Evolutionary conservation across 306 rosid genomes (phyloP).

Genomic region (Quercus cerris): DNA sequence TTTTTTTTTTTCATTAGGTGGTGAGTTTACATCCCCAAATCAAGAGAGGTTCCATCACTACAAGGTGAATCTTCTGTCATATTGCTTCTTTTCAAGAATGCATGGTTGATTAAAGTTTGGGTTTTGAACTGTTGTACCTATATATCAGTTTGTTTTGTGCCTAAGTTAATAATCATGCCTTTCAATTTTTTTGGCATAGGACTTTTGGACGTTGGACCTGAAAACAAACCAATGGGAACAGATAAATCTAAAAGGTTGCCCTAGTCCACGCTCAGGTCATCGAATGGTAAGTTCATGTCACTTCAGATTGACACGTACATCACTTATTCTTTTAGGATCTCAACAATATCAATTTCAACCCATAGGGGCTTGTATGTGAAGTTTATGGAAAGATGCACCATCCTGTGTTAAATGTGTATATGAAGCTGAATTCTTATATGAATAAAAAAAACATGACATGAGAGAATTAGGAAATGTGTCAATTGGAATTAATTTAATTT

Average conservation of each 20-base stretch:
- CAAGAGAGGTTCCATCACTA: constrained; percentile 99
- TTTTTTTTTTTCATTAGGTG: constrained; percentile 50
- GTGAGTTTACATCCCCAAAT: constrained; percentile 95
- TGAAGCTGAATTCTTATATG: too few species aligned
- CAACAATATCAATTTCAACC: neutral
- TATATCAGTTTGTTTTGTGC: neutral
- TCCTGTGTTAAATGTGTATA: too few species aligned
- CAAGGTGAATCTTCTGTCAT: constrained; percentile 52
- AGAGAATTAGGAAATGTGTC: neutral
- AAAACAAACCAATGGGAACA: constrained; percentile 99
- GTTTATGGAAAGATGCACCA: too few species aligned
- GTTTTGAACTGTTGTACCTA: constrained; percentile 22
- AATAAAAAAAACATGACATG: too few species aligned
- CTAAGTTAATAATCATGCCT: constrained; percentile 7
- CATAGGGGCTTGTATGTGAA: neutral
- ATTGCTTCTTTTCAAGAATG: constrained; percentile 15
- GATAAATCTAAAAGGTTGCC: constrained; percentile 81
- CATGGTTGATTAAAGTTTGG: neutral
- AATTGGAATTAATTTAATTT: neutral
- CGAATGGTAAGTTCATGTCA: constrained; percentile 69
- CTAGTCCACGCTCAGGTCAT: constrained; percentile 98
- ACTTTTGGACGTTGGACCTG: constrained; percentile 93
- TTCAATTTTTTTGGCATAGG: constrained; percentile 43
- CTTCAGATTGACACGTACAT: constrained; percentile 4
- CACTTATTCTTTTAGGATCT: neutral